phyloP scores from a whole-genome alignment of 495 filamentous ascomycete species.

The Penicillium malachiteum region DNA sequence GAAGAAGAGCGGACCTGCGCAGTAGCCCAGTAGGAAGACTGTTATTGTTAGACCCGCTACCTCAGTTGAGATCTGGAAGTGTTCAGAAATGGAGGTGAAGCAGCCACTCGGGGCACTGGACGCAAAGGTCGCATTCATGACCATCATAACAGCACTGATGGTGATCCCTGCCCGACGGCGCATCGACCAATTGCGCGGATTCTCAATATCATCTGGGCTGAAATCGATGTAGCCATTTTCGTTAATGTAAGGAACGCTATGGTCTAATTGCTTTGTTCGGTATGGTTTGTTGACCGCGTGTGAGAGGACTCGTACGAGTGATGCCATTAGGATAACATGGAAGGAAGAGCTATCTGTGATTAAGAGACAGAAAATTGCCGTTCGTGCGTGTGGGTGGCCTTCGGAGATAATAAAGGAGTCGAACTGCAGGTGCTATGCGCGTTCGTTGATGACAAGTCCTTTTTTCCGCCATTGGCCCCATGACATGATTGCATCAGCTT shows the following conservation, averaged over 20 bases:
- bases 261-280: slow-evolving; percentile 10
- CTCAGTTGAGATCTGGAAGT: slow-evolving; percentile 42
- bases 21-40: slow-evolving; percentile 53
- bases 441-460: no score
- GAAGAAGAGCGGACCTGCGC: slow-evolving; percentile 49
- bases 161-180: slow-evolving; percentile 45
- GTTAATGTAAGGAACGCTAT: slow-evolving; percentile 28
- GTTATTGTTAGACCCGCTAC: slow-evolving; percentile 51
- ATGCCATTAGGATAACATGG: slow-evolving; percentile 5
- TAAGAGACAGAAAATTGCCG: no score
- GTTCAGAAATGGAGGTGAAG: slow-evolving; percentile 41
- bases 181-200: slow-evolving; percentile 53
- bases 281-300: slow-evolving; percentile 20
- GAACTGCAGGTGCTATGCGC: no score
- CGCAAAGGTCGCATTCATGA: slow-evolving; percentile 55
- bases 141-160: slow-evolving; percentile 40
- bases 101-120: slow-evolving; percentile 51
- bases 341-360: not conserved
- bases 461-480: no score
- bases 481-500: no score
- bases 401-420: no score
- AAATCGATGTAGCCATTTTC: slow-evolving; percentile 47
- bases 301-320: slow-evolving; percentile 17
- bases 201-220: slow-evolving; percentile 44
- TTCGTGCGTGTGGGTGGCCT: no score